These are phyloP conservation scores for Symmetrospora coprosmae DNA, from an alignment of 768 basidiomycete genomes.

Conservation along the genomic window DNA sequence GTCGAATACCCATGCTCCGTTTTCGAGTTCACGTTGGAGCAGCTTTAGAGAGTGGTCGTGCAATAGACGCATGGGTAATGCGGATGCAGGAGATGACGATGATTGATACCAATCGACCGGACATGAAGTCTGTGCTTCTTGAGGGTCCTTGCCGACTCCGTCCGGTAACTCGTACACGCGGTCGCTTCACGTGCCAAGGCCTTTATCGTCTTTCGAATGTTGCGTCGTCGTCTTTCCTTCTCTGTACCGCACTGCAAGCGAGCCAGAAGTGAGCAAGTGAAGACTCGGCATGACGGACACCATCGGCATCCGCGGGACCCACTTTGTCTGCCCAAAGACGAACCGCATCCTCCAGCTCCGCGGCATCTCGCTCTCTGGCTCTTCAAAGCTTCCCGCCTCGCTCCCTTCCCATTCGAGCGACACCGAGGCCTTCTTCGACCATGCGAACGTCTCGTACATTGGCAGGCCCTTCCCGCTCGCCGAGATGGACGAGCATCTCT, in stretches of 20 bases:
- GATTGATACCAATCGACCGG: background rate
- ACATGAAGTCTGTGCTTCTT: no score
- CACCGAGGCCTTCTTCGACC: conserved; percentile 46
- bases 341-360: conserved; percentile 16
- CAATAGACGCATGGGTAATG: no score
- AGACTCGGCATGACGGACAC: background rate
- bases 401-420: conserved; percentile 16
- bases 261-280: no score
- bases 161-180: no score
- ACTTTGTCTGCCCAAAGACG: conserved; percentile 5
- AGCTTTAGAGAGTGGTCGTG: no score
- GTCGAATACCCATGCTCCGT: conserved; percentile 79
- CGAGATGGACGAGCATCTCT: conserved; percentile 45
- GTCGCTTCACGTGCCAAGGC: no score
- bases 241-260: no score
- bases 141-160: no score
- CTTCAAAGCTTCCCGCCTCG: conserved; percentile 13
- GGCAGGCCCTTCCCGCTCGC: conserved; percentile 79
- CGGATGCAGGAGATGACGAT: background rate
- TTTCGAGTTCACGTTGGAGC: conserved; percentile 14
- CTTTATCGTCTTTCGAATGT: no score
- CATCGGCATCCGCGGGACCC: conserved; percentile 3
- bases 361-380: conserved; percentile 16
- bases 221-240: no score
- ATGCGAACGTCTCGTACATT: conserved; percentile 65